These are phyloP conservation scores for Boechera stricta DNA, from an alignment of 345 rosid species.

Conservation along the genomic window DNA sequence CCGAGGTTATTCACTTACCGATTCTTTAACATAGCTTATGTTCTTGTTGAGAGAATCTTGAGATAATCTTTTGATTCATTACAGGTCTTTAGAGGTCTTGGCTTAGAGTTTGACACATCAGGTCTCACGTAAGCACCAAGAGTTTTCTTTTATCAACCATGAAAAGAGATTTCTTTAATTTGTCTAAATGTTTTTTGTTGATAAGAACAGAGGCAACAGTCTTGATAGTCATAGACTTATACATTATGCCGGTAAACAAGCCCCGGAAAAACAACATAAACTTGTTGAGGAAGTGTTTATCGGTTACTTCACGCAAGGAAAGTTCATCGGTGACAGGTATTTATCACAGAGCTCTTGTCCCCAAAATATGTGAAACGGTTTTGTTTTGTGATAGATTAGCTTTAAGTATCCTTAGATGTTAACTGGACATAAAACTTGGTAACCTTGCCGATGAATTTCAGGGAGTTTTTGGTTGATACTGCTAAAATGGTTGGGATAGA, in stretches of 20 bases:
- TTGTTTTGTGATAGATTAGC: neutral
- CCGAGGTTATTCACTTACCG: conserved; percentile 56
- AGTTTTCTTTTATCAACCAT: neutral
- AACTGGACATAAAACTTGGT: neutral
- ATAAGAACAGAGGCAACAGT: conserved; percentile 66
- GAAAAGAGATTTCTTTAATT: neutral
- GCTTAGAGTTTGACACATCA: conserved; percentile 72
- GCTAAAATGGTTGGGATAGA: conserved; percentile 76
- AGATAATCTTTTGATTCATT: conserved; percentile 25
- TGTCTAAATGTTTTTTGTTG: conserved; percentile 19
- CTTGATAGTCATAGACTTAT: conserved; percentile 92
- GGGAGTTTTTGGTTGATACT: conserved; percentile 82
- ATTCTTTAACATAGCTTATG: conserved; percentile 17
- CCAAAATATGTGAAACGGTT: conserved; percentile 6
- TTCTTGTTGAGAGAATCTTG: conserved; percentile 20
- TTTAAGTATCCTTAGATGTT: neutral
- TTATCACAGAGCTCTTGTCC: neutral
- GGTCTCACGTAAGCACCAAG: conserved; percentile 79
- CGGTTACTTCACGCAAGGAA: conserved; percentile 92
- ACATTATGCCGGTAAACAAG: conserved; percentile 67
- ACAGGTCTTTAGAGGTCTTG: conserved; percentile 76
- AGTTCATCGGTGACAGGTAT: conserved; percentile 80
- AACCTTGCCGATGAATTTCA: conserved; percentile 35
- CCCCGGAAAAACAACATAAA: conserved; percentile 69
- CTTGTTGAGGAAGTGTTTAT: conserved; percentile 80